These are phyloP conservation scores for Pseudoscleropodium purum DNA, from an alignment of 225 moss, liverwort and hornwort genomes.

Conservation along the genomic window DNA sequence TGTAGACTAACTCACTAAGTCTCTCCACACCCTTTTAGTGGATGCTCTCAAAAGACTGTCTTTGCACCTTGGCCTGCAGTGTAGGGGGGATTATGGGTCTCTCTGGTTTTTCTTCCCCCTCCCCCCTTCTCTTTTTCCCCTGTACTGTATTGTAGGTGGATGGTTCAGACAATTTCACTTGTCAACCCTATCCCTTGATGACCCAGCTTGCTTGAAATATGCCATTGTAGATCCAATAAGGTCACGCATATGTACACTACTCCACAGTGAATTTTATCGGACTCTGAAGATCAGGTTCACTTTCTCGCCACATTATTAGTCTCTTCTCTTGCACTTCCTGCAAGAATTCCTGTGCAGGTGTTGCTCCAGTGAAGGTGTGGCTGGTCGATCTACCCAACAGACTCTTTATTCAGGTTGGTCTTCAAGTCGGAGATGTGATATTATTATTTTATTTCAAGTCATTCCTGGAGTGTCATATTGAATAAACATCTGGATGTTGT, in stretches of 20 bases:
- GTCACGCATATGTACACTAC: conserved; percentile 2
- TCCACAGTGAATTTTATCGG: not conserved
- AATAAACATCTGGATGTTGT: not conserved
- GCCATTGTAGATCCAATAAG: not conserved
- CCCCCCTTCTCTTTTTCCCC: not conserved
- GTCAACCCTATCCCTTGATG: not conserved
- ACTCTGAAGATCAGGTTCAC: not conserved
- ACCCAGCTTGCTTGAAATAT: not conserved
- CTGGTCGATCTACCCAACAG: not conserved
- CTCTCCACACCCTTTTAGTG: not conserved
- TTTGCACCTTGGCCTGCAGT: not conserved
- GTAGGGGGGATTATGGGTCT: not conserved
- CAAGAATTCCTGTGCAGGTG: not conserved
- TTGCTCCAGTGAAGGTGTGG: not conserved
- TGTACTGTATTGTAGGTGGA: not conserved
- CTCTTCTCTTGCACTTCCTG: not conserved
- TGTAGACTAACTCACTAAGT: not conserved
- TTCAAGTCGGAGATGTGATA: not conserved
- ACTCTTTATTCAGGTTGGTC: not conserved
- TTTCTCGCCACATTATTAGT: no score
- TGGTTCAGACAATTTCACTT: not conserved
- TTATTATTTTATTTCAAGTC: no score
- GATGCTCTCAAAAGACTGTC: not conserved
- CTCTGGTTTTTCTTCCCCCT: no score
- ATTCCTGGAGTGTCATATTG: not conserved